Evolutionary conservation across 306 rosid species (phyloP).

Genomic region (Oxytropis ochrocephala): DNA sequence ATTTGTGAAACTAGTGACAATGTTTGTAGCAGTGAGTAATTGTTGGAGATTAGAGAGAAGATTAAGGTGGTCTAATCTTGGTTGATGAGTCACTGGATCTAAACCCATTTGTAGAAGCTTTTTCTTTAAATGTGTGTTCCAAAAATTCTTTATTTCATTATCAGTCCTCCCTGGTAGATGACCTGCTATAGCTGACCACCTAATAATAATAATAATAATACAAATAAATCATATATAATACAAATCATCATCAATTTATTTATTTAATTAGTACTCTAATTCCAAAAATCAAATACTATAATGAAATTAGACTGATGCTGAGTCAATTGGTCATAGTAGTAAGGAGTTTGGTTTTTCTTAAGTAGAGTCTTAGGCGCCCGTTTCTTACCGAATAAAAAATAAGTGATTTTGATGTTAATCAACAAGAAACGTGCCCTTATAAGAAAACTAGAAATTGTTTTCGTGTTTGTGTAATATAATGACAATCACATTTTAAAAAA

Average conservation of each 20-base stretch:
- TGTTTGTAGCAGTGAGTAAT: constrained; percentile 36
- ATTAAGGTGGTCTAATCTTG: constrained; percentile 42
- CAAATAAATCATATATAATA: not conserved
- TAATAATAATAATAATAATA: not conserved
- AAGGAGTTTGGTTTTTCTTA: too few relatives aligned
- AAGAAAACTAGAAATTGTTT: too few relatives aligned
- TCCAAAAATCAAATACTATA: not conserved
- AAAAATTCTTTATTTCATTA: constrained; percentile 75
- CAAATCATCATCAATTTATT: not conserved
- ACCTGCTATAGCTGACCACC: constrained; percentile 83
- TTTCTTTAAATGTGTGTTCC: constrained; percentile 79
- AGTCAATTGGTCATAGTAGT: too few relatives aligned
- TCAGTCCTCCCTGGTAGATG: constrained; percentile 82
- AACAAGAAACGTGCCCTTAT: too few relatives aligned
- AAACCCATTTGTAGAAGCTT: constrained; percentile 71
- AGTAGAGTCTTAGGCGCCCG: too few relatives aligned
- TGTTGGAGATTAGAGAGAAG: constrained; percentile 45
- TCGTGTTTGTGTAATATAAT: too few relatives aligned
- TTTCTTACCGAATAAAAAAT: too few relatives aligned
- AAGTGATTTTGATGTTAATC: too few relatives aligned
- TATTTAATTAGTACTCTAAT: not conserved
- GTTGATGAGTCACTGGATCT: constrained; percentile 71
- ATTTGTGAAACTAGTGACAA: constrained; percentile 17
- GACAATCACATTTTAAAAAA: too few relatives aligned
- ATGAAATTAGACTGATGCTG: not conserved